Evolutionary conservation across 2,329 filamentous ascomycete species (phyloP), one percentile per base, ranked within the genome.

Genomic region (Penicillium capsulatum): DNA sequence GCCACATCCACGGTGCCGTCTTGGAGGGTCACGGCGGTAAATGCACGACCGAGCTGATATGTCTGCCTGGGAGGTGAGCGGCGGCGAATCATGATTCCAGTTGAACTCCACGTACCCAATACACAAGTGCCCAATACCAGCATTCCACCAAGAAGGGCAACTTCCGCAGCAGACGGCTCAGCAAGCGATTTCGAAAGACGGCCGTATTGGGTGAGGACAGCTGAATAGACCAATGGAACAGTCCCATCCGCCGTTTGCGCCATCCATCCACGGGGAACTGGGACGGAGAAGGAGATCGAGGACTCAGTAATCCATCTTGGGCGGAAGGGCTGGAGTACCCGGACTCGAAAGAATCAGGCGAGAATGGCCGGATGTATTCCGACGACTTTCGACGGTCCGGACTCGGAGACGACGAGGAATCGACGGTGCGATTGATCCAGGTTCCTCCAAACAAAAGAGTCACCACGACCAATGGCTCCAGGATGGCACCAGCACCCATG

Each of bases 51-150:
- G 9, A 88, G 65, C 63, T 88, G 84, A 60, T 88, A 88, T 19
- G 84, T 80, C 81, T 85, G 45, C 28, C 22, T 16, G n/a, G 2
- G 38, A 17, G 7, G 10, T 29, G n/a, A 16, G 15, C 14, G 10
- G 7, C n/a, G 2, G 33, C 6, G 26, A 29, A 10, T 11, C 13
- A 16, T 15, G n/a, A 26, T 33, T 24, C 8, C 11, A 9, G 34
- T 2, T 6, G 15, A 11, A n/a, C 38, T 19, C n/a, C 19, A 58
- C 75, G 53, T 73, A 86, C 83, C 82, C 83, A 87, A 67, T 87
- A 87, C 35, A 87, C 81, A 47, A 86, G 66, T 2, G 80, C 78
- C 83, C 83, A 87, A 54, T 87, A 87, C 82, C 83, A 87, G 28
- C 77, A 81, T 63, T 88, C 84, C 1, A 81, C 80, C 17, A 87